phyloP scores from a whole-genome alignment of 2,329 filamentous ascomycete genomes.

The Harringtonia aguacate region DNA sequence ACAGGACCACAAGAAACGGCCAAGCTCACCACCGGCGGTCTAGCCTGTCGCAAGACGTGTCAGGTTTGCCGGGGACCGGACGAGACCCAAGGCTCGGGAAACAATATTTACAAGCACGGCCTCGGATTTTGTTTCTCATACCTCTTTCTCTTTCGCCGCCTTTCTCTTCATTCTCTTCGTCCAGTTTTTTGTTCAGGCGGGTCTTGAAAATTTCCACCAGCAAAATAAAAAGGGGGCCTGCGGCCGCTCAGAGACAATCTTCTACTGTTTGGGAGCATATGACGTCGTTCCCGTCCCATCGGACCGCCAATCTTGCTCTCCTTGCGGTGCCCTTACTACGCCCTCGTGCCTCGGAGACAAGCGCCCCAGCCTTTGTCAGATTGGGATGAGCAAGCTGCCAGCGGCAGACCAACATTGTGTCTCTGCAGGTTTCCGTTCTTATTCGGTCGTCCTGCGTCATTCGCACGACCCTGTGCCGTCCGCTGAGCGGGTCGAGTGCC shows the following conservation, averaged over 20 bases:
- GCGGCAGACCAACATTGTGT: neutral
- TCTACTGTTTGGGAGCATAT: slow-evolving; percentile 3
- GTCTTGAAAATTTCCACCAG: neutral
- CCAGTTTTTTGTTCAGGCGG: slow-evolving; percentile 13
- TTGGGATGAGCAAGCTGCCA: slow-evolving; percentile 1
- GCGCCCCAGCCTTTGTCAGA: neutral
- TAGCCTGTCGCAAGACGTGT: too few relatives aligned
- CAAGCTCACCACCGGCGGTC: too few relatives aligned
- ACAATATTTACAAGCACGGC: too few relatives aligned
- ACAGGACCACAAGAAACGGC: too few relatives aligned
- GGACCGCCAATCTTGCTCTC: slow-evolving; percentile 4
- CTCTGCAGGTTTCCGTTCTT: neutral
- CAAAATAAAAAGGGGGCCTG: neutral
- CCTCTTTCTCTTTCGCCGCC: neutral
- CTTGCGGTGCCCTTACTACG: neutral
- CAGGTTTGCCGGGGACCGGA: too few relatives aligned
- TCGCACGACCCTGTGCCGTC: neutral
- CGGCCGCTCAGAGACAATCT: slow-evolving; percentile 1
- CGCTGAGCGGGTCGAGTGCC: too few relatives aligned
- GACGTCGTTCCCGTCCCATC: slow-evolving; percentile 9
- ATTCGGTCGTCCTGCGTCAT: neutral
- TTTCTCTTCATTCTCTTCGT: neutral
- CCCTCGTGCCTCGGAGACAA: neutral
- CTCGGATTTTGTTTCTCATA: slow-evolving; percentile 6
- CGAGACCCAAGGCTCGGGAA: too few relatives aligned